Percentiles rank a stretch among this genome's conserved stretches.
Conservation (phyloP, 441 rosid species). For the Sinapis alba region DNA sequence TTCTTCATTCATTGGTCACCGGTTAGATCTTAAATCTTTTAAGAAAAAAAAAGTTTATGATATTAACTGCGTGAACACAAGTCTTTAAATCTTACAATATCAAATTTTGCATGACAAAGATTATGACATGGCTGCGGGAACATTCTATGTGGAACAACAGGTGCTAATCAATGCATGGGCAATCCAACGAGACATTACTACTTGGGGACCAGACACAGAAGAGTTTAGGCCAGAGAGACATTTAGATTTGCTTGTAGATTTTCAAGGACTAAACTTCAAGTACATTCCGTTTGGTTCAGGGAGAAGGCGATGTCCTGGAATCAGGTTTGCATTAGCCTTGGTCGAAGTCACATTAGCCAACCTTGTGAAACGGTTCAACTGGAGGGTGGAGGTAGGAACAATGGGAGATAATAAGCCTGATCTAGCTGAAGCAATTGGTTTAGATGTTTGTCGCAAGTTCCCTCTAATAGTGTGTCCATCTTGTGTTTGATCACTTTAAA, state of each 20-base stretch:
- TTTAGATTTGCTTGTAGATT: slow-evolving; percentile 15
- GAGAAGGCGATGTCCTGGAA: slow-evolving; percentile 23
- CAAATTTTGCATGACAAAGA: neutral
- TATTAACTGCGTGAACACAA: neutral
- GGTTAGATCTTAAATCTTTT: too few species aligned
- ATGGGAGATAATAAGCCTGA: slow-evolving; percentile 2
- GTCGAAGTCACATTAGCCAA: slow-evolving; percentile 22
- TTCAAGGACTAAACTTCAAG: slow-evolving; percentile 17
- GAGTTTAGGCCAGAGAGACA: slow-evolving; percentile 33
- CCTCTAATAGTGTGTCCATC: slow-evolving; percentile 21
- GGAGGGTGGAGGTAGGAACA: neutral
- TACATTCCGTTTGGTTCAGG: slow-evolving; percentile 30
- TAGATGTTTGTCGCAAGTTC: slow-evolving; percentile 1
- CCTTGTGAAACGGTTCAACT: slow-evolving; percentile 6
- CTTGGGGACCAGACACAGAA: slow-evolving; percentile 26
- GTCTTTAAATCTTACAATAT: neutral
- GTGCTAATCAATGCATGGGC: slow-evolving; percentile 26
- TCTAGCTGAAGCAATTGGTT: slow-evolving; percentile 12
- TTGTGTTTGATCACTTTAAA: neutral
- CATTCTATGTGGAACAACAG: neutral
- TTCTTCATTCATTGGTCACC: too few species aligned
- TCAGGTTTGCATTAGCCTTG: slow-evolving; percentile 15
- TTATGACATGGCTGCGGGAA: neutral
- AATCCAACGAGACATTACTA: slow-evolving; percentile 20
- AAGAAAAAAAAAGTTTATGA: neutral